Percentiles rank a stretch among this genome's conserved stretches.
These are phyloP conservation scores for Paraurostyla sp. DNA, from an alignment of 73 alveolate species.

Conservation along the genomic window DNA sequence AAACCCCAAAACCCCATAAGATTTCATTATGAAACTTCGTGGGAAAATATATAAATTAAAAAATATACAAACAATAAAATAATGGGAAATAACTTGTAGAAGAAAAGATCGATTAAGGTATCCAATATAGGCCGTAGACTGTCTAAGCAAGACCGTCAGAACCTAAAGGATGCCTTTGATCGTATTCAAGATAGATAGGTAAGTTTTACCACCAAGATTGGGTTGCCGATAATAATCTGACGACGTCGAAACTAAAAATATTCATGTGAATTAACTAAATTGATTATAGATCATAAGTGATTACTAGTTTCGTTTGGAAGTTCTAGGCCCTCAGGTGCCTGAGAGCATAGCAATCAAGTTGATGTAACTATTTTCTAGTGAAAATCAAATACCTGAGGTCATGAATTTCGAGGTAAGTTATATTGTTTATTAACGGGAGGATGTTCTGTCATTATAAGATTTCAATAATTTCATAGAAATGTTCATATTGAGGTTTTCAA, in stretches of 20 bases:
- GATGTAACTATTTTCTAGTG: constrained; percentile 40
- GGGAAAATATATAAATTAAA: no score
- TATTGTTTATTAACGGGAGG: no score
- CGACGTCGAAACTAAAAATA: no score
- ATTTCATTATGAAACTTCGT: no score
- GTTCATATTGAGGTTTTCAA: no score
- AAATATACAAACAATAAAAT: no score
- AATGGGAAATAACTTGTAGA: constrained; percentile 38
- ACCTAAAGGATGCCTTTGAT: constrained; percentile 52
- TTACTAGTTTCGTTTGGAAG: constrained; percentile 48
- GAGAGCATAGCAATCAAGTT: constrained; percentile 7
- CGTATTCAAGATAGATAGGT: constrained; percentile 52
- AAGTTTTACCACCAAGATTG: background rate
- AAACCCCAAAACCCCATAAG: no score
- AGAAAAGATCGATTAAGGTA: constrained; percentile 23
- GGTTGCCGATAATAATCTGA: background rate
- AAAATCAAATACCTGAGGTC: constrained; percentile 24
- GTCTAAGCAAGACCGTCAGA: constrained; percentile 1
- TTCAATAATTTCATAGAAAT: no score
- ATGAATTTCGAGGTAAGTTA: constrained; percentile 41
- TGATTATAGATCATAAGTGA: constrained; percentile 36
- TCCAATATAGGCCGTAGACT: background rate
- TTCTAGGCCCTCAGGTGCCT: constrained; percentile 61
- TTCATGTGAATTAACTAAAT: background rate
- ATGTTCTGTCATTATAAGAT: no score